Percentiles rank a stretch among this genome's conserved stretches.
phyloP scores from a whole-genome alignment of 2,329 filamentous ascomycete genomes.

The Alternaria novae-zelandiae region DNA sequence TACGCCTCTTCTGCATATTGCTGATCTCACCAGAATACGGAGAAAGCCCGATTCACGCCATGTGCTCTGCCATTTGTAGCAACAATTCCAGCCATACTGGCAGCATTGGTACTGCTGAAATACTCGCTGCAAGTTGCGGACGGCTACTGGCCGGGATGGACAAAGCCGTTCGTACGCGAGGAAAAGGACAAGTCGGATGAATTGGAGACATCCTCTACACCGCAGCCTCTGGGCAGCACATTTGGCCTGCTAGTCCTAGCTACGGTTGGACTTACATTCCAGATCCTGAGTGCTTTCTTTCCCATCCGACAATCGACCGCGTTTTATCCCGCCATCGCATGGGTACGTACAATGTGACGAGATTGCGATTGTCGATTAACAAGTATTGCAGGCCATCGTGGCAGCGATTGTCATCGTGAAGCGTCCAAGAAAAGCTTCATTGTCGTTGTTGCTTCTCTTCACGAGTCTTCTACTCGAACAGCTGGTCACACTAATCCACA shows the following conservation, averaged over 20 bases:
- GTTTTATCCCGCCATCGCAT: conserved; percentile 40
- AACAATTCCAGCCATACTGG: conserved; percentile 47
- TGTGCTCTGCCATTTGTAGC: conserved; percentile 52
- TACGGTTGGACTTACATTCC: conserved; percentile 33
- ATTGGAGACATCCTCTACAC: conserved; percentile 36
- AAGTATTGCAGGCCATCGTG: conserved; percentile 41
- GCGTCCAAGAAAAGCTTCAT: conserved; percentile 52
- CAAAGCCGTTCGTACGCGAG: conserved; percentile 56
- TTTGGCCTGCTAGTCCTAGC: conserved; percentile 34
- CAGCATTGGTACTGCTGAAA: conserved; percentile 45
- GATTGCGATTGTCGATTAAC: conserved; percentile 10
- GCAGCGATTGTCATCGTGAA: conserved; percentile 46
- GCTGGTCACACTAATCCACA: conserved; percentile 39
- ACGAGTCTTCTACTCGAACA: conserved; percentile 44
- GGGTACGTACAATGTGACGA: conserved; percentile 30
- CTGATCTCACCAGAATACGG: conserved; percentile 38
- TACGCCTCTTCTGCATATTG: background rate
- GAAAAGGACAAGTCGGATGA: conserved; percentile 35
- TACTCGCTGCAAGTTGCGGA: conserved; percentile 43
- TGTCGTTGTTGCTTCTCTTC: conserved; percentile 49
- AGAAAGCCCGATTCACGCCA: conserved; percentile 47
- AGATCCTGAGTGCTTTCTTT: conserved; percentile 33
- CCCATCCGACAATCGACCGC: conserved; percentile 22
- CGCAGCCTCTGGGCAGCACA: conserved; percentile 35
- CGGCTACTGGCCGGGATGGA: conserved; percentile 58